A percentile compares a stretch with the other conserved stretches of the same genome.
These are phyloP conservation scores for Kurtzmaniella quercitrusa DNA, from an alignment of 1,139 yeast species.

Conservation along the genomic window DNA sequence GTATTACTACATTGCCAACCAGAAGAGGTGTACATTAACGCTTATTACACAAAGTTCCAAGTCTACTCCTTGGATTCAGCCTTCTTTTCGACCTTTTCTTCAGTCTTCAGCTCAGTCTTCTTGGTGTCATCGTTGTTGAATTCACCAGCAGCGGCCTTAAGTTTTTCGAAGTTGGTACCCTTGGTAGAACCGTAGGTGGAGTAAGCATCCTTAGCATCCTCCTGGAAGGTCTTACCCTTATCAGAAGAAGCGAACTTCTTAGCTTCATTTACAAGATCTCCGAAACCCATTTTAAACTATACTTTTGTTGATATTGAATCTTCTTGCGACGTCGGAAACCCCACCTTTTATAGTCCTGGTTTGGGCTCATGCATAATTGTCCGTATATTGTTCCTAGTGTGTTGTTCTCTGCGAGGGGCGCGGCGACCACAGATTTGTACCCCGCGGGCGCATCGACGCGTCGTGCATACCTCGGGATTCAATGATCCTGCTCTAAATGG, in stretches of 20 bases:
- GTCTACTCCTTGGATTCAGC: neutral
- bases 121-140: conserved; percentile 6
- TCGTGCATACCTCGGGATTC: neutral
- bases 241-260: conserved; percentile 9
- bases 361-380: neutral
- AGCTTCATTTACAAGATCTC: conserved; percentile 13
- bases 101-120: conserved; percentile 3
- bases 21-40: no score
- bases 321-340: neutral
- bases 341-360: neutral
- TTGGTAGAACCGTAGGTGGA: conserved; percentile 23
- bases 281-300: conserved; percentile 10
- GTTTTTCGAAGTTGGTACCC: conserved; percentile 29
- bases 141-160: conserved; percentile 29
- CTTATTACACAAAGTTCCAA: neutral
- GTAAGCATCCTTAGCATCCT: conserved; percentile 35
- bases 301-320: neutral
- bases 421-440: neutral
- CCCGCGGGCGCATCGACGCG: neutral
- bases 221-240: conserved; percentile 14
- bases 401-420: neutral
- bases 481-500: no score
- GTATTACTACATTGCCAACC: no score
- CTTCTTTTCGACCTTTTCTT: neutral
- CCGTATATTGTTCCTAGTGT: neutral